A percentile compares a stretch with the other conserved stretches of the same genome.
These are phyloP conservation scores for Jatropha multifida DNA, from an alignment of 441 rosid genomes.

Conservation along the genomic window DNA sequence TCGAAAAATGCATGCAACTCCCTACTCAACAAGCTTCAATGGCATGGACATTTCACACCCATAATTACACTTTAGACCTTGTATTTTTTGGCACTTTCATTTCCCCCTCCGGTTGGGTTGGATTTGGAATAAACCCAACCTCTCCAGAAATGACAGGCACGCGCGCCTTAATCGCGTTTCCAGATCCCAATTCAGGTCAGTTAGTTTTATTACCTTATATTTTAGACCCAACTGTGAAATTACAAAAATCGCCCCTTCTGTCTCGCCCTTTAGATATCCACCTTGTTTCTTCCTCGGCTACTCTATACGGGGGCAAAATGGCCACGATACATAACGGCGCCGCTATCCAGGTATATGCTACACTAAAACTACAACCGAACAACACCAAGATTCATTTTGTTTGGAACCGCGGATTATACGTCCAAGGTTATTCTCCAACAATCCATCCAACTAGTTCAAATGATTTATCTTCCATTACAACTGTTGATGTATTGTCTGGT, in stretches of 20 bases:
- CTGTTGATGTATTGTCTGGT: conserved; percentile 72
- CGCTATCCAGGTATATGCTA: conserved; percentile 67
- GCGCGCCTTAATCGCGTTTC: conserved; percentile 71
- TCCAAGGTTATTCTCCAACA: conserved; percentile 97
- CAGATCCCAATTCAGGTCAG: conserved; percentile 87
- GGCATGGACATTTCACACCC: conserved; percentile 87
- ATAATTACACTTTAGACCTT: conserved; percentile 73
- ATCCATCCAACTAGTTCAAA: conserved; percentile 86
- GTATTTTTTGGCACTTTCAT: conserved; percentile 85
- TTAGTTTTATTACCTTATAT: conserved; percentile 71
- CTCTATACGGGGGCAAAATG: conserved; percentile 83
- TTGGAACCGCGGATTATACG: conserved; percentile 95
- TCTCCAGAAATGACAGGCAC: conserved; percentile 84
- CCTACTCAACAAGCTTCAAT: conserved; percentile 93
- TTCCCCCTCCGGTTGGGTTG: conserved; percentile 97
- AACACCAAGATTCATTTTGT: conserved; percentile 69
- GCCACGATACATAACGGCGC: conserved; percentile 86
- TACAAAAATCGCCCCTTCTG: conserved; percentile 74
- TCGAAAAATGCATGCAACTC: conserved; percentile 69
- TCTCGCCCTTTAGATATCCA: conserved; percentile 81
- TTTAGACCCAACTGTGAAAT: conserved; percentile 77
- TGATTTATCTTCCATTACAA: conserved; percentile 77
- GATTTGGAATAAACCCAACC: conserved; percentile 77
- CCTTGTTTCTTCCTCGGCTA: conserved; percentile 73
- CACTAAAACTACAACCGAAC: conserved; percentile 57